Percentiles rank a stretch among this genome's conserved stretches.
phyloP scores from a whole-genome alignment of 495 filamentous ascomycete genomes.

The Penicillium ochrochloron region DNA sequence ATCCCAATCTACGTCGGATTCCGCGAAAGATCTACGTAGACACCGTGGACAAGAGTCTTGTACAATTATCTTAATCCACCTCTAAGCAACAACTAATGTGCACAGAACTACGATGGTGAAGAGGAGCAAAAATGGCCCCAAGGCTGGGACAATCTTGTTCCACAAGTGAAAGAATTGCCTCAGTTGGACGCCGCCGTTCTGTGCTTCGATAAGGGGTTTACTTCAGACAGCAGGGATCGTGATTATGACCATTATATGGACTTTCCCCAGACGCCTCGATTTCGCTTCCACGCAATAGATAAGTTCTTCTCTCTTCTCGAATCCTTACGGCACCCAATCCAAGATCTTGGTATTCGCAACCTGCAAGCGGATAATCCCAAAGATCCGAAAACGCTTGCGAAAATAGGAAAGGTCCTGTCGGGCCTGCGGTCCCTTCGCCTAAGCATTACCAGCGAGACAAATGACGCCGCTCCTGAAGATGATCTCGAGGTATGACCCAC shows the following conservation, averaged over 20 bases:
- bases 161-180: conserved; percentile 18
- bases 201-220: conserved; percentile 26
- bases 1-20: conserved; percentile 17
- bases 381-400: conserved; percentile 5
- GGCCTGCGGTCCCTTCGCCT: conserved; percentile 27
- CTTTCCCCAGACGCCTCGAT: conserved; percentile 9
- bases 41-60: conserved; percentile 17
- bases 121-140: conserved; percentile 12
- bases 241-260: conserved; percentile 4
- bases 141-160: conserved; percentile 13
- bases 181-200: conserved; percentile 26
- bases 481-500: conserved; percentile 22
- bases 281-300: conserved; percentile 22
- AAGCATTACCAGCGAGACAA: conserved; percentile 24
- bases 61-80: conserved; percentile 15
- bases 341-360: conserved; percentile 28
- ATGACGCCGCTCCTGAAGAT: conserved; percentile 17
- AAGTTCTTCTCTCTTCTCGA: conserved; percentile 14
- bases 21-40: conserved; percentile 18
- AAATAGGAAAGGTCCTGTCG: conserved; percentile 7
- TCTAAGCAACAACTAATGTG: conserved; percentile 15
- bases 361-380: conserved; percentile 23
- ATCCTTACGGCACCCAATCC: conserved; percentile 13
- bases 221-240: neutral
- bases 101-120: conserved; percentile 16